phyloP scores from a whole-genome alignment of 305 asterid genomes.

The Fraxinus platypoda region DNA sequence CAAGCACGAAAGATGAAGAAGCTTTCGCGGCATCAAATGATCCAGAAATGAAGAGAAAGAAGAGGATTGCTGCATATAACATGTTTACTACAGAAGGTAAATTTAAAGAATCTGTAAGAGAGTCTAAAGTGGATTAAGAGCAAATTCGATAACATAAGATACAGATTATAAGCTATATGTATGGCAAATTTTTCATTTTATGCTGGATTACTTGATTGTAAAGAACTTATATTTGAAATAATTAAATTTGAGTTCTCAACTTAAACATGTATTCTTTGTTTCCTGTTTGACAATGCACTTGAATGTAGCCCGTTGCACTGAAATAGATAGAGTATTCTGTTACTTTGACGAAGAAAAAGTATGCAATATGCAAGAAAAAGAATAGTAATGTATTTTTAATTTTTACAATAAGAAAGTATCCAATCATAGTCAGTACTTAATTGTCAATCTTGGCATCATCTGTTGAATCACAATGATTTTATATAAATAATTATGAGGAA shows the following conservation, averaged over 20 bases:
- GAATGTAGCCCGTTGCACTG: not conserved
- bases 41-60: conserved; percentile 74
- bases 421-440: not conserved
- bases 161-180: conserved; percentile 17
- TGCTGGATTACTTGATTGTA: not conserved
- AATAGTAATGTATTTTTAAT: no score
- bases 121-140: not conserved
- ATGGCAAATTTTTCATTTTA: not conserved
- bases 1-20: conserved; percentile 31
- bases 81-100: conserved; percentile 67
- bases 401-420: no score
- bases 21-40: conserved; percentile 37
- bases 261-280: not conserved
- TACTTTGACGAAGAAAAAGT: not conserved
- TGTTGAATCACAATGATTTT: not conserved
- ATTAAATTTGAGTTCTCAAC: not conserved
- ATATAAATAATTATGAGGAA: not conserved
- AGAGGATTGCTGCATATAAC: conserved; percentile 69
- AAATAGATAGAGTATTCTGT: not conserved
- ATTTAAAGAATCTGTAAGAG: conserved; percentile 62
- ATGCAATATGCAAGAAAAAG: not conserved
- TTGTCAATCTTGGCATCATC: not conserved
- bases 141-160: no score
- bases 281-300: not conserved
- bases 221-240: not conserved